Conservation (phyloP, 1,139 yeast species). For the Komagataea norvegica region DNA sequence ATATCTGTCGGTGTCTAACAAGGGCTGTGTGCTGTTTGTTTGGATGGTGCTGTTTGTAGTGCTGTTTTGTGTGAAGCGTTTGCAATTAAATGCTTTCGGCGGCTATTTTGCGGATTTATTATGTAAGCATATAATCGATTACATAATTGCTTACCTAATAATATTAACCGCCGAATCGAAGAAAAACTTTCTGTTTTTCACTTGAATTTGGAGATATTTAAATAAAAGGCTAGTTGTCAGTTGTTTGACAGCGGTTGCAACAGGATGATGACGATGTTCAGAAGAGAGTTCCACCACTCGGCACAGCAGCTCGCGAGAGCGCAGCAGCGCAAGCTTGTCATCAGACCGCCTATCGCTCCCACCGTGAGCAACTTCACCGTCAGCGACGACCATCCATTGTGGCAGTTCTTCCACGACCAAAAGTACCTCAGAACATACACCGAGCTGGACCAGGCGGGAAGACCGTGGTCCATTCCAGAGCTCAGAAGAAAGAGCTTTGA, state of each 20-base stretch:
- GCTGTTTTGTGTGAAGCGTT: too few species aligned
- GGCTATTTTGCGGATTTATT: too few species aligned
- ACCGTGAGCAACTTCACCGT: constrained; percentile 67
- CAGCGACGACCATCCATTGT: constrained; percentile 84
- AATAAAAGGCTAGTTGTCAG: too few species aligned
- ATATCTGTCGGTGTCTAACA: neutral
- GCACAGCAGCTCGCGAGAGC: constrained; percentile 11
- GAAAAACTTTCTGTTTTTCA: too few species aligned
- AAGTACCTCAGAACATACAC: constrained; percentile 54
- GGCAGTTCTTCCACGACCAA: constrained; percentile 82
- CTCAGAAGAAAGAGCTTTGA: constrained; percentile 87
- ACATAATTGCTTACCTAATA: too few species aligned
- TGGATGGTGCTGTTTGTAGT: neutral
- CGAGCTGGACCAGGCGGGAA: constrained; percentile 57
- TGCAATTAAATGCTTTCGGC: too few species aligned
- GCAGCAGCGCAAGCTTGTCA: constrained; percentile 34
- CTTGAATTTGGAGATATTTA: too few species aligned
- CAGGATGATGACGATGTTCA: constrained; percentile 9
- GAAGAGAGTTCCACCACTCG: constrained; percentile 18
- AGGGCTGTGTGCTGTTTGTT: too few species aligned
- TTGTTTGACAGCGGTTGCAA: too few species aligned
- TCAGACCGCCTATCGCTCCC: constrained; percentile 86
- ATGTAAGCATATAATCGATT: too few species aligned
- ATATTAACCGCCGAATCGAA: too few species aligned
- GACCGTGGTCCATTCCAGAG: constrained; percentile 87